Evolutionary conservation across 169 alveolate species (phyloP).

Genomic region (Plasmodium cynomolgi): DNA sequence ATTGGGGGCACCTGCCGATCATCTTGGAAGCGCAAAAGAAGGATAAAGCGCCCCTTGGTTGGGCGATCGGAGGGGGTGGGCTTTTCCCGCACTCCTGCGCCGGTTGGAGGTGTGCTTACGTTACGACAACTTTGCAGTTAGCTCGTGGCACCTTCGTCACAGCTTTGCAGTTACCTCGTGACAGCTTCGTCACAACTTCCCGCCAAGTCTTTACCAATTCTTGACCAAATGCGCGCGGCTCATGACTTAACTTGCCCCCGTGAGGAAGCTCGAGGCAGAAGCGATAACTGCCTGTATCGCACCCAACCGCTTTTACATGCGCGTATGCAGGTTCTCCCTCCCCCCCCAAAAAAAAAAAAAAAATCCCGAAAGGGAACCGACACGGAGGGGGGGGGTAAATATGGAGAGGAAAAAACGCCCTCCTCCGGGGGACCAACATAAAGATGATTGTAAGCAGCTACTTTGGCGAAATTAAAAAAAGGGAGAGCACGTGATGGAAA

Average conservation of each 20-base stretch:
- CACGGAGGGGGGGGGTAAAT: not conserved
- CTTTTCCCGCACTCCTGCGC: not conserved
- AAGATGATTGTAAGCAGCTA: not conserved
- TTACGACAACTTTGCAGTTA: not conserved
- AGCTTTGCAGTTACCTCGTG: too few relatives aligned
- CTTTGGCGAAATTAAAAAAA: not conserved
- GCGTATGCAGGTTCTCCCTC: too few relatives aligned
- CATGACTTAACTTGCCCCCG: not conserved
- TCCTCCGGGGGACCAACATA: not conserved
- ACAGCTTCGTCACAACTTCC: not conserved
- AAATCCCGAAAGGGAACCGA: not conserved
- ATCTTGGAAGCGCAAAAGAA: not conserved
- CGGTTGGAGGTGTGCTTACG: not conserved
- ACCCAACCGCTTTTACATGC: not conserved
- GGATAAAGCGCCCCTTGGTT: not conserved
- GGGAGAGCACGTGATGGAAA: not conserved
- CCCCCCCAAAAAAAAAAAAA: slow-evolving; percentile 1
- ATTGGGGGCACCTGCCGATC: not conserved
- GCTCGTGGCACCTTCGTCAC: not conserved
- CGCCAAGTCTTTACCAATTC: not conserved
- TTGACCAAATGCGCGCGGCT: not conserved
- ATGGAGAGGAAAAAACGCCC: not conserved
- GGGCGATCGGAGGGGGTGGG: not conserved
- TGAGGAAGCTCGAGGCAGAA: not conserved
- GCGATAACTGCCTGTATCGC: not conserved